These are phyloP conservation scores for Aspergillus pseudonomiae DNA, from an alignment of 2,329 filamentous ascomycete genomes.

Conservation along the genomic window DNA sequence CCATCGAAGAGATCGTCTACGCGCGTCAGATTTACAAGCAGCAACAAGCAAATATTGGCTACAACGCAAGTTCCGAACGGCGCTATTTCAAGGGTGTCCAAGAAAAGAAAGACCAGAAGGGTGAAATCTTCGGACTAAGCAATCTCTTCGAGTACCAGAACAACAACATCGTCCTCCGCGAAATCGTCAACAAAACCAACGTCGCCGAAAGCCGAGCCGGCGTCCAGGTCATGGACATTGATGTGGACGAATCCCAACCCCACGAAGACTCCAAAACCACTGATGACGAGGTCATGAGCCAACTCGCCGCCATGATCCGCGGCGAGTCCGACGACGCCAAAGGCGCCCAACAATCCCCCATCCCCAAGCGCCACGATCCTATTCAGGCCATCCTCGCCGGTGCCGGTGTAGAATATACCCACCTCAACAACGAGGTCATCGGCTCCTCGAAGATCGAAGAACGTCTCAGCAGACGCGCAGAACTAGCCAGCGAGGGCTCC, in stretches of 20 bases:
- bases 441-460: slow-evolving; percentile 92
- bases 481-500: slow-evolving; percentile 44
- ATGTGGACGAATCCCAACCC: slow-evolving; percentile 64
- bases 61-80: slow-evolving; percentile 87
- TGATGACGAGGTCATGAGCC: slow-evolving; percentile 70
- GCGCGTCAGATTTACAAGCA: slow-evolving; percentile 98
- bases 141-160: slow-evolving; percentile 86
- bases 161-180: slow-evolving; percentile 78
- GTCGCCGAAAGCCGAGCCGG: slow-evolving; percentile 89
- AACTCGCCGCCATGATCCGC: slow-evolving; percentile 68
- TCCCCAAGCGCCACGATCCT: slow-evolving; percentile 64
- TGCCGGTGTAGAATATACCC: slow-evolving; percentile 91
- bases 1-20: slow-evolving; percentile 96
- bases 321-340: slow-evolving; percentile 34
- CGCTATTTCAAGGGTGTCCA: slow-evolving; percentile 96
- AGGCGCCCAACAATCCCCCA: slow-evolving; percentile 26
- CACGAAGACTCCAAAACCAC: slow-evolving; percentile 50
- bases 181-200: slow-evolving; percentile 98
- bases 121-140: slow-evolving; percentile 87
- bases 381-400: slow-evolving; percentile 86
- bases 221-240: slow-evolving; percentile 75
- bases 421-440: slow-evolving; percentile 94
- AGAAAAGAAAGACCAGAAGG: slow-evolving; percentile 77
- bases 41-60: slow-evolving; percentile 96
- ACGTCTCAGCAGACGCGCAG: slow-evolving; percentile 75